Evolutionary conservation across 2,329 filamentous ascomycete species (phyloP), one percentile per base, ranked within the genome.

Genomic region (Bretziella fagacearum): DNA sequence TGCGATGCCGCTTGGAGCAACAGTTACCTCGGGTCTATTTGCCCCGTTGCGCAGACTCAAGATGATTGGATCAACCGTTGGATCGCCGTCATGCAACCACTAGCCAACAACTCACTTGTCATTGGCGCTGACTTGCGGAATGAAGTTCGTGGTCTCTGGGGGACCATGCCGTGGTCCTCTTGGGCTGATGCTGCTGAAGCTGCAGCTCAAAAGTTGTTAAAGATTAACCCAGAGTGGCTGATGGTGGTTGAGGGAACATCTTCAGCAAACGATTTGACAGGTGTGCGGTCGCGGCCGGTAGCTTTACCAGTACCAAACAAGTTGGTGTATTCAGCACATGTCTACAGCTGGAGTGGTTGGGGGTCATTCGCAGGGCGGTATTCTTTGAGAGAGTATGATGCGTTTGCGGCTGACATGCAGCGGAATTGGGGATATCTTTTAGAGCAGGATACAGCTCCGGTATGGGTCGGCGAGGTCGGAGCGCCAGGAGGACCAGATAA

Each of bases 291-390:
- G 13, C 68, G 76, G 11, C 77, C 77, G 2, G 63, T 82, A n/a
- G 58, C 61, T 40, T 68, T 81, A 39, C 68, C 72, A 49, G 57
- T 74, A 5, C 60, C 66, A 5, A 58, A 73, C 54, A 65, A 68
- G 20, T 65, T 81, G 22, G 77, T 82, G 26, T 82, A 81, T 62
- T 78, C 75, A 50, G 70, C 74, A 2, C 78, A 82, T 58, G 76
- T 81, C 18, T 81, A 82, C 57, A 65, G 67, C 26, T 82, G 78
- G 78, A 80, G 75, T 13, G 78, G 79, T 47, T 82, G 78, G 79
- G 76, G 77, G 30, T 73, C 69, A 53, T 57, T 65, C 51, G 70
- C 66, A 25, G 74, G 74, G 2, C 69, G 74, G 3, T 82, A 77
- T 57, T 65, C 71, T 6, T 70, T 71, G 58, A 70, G 77, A 4